A percentile compares a stretch with the other conserved stretches of the same genome.
phyloP scores from a whole-genome alignment of 371 early-diverging fungal species.

The Apophysomyces sp. region DNA sequence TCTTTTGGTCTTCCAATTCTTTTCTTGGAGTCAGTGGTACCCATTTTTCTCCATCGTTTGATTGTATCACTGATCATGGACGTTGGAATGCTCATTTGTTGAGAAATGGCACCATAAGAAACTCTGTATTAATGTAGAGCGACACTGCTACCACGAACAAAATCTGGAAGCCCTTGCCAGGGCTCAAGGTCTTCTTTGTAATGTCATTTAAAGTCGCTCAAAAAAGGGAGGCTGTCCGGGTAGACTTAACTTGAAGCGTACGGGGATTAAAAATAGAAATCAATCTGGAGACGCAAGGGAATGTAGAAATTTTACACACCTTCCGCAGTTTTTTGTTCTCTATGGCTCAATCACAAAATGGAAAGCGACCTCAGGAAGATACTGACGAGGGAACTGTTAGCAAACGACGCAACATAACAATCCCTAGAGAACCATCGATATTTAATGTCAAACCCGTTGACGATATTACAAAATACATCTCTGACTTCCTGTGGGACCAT shows the following conservation, averaged over 20 bases:
- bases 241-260: no score
- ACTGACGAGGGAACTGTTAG: background rate
- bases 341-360: background rate
- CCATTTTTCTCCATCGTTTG: background rate
- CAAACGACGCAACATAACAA: background rate
- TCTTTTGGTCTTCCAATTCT: background rate
- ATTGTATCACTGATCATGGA: background rate
- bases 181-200: background rate
- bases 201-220: background rate
- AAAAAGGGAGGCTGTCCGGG: no score
- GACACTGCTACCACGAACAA: background rate
- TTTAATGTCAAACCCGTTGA: slow-evolving; percentile 48
- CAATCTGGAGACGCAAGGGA: no score
- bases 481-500: slow-evolving; percentile 59
- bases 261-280: no score
- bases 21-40: background rate
- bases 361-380: background rate
- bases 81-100: background rate
- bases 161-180: background rate
- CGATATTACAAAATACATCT: slow-evolving; percentile 60
- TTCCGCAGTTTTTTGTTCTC: background rate
- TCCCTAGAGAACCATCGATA: slow-evolving; percentile 30
- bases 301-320: no score
- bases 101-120: no score
- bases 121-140: background rate